Percentiles rank a stretch among this genome's conserved stretches.
Evolutionary conservation across 805 yeast genomes (phyloP).

Genomic region (Candida loeiensis): DNA sequence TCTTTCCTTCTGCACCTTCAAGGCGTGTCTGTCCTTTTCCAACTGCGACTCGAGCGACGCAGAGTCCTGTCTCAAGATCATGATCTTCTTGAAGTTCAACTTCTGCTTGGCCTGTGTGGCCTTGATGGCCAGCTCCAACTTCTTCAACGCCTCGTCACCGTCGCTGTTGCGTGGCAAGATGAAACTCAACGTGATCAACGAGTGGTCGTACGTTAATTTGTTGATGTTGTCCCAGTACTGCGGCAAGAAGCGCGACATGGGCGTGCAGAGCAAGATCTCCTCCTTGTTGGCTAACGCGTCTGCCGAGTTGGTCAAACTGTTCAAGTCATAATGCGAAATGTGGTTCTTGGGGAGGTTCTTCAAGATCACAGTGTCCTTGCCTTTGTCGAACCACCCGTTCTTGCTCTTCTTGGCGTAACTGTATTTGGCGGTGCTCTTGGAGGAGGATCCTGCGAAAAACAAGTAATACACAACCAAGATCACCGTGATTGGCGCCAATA

Average conservation of each 20-base stretch:
- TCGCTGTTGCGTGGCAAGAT: constrained; percentile 79
- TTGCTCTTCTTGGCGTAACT: constrained; percentile 42
- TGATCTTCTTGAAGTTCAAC: constrained; percentile 73
- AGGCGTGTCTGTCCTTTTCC: constrained; percentile 90
- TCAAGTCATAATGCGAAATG: constrained; percentile 80
- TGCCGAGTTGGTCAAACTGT: constrained; percentile 67
- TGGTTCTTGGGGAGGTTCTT: constrained; percentile 67
- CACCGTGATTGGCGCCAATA: constrained; percentile 45
- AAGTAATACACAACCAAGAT: constrained; percentile 42
- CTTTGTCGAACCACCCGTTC: constrained; percentile 45
- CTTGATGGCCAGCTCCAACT: constrained; percentile 74
- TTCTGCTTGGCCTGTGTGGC: constrained; percentile 58
- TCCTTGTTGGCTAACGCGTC: constrained; percentile 74
- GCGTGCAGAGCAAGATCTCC: constrained; percentile 81
- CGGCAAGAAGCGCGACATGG: constrained; percentile 81
- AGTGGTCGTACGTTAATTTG: constrained; percentile 76
- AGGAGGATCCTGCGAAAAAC: constrained; percentile 25
- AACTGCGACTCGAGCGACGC: constrained; percentile 67
- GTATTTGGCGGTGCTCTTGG: constrained; percentile 34
- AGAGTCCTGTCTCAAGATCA: constrained; percentile 87
- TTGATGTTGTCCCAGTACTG: constrained; percentile 86
- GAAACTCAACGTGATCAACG: constrained; percentile 82
- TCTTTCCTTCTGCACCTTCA: constrained; percentile 81
- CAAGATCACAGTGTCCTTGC: constrained; percentile 53
- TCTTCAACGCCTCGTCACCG: constrained; percentile 75